phyloP scores from a whole-genome alignment of 164 flowering plant species.

The Stephania cephalantha region DNA sequence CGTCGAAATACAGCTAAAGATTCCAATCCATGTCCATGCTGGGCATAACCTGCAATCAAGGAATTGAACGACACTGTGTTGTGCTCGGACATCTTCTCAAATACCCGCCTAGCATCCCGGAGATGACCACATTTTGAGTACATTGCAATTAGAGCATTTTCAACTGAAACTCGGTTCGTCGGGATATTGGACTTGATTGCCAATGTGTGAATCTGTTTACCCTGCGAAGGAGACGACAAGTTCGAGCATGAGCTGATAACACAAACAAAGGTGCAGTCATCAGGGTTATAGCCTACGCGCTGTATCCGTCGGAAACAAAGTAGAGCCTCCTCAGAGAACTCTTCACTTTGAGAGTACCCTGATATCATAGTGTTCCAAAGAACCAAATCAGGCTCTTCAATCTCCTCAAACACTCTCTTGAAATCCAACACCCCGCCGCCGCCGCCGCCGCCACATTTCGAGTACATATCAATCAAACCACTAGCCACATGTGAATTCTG shows the following conservation, averaged over 20 bases:
- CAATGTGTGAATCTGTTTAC: constrained; percentile 68
- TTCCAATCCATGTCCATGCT: constrained; percentile 58
- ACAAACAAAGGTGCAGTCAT: constrained; percentile 83
- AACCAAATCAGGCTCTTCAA: constrained; percentile 56
- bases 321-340: constrained; percentile 57
- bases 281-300: constrained; percentile 51
- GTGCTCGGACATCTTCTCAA: constrained; percentile 68
- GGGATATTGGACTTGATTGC: constrained; percentile 56
- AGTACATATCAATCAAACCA: constrained; percentile 75
- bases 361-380: constrained; percentile 94
- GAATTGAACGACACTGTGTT: constrained; percentile 68
- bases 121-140: constrained; percentile 84
- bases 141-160: constrained; percentile 70
- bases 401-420: constrained; percentile 53
- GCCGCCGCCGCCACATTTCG: constrained; percentile 46
- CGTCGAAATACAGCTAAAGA: constrained; percentile 44
- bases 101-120: constrained; percentile 53
- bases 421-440: constrained; percentile 35
- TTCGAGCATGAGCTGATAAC: constrained; percentile 71
- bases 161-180: constrained; percentile 45
- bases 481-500: constrained; percentile 74
- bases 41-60: constrained; percentile 80
- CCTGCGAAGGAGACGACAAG: constrained; percentile 64
- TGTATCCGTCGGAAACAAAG: constrained; percentile 58
- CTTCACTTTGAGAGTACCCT: constrained; percentile 62